These are phyloP conservation scores for Candida ortonii DNA, from an alignment of 805 yeast species.

Conservation along the genomic window DNA sequence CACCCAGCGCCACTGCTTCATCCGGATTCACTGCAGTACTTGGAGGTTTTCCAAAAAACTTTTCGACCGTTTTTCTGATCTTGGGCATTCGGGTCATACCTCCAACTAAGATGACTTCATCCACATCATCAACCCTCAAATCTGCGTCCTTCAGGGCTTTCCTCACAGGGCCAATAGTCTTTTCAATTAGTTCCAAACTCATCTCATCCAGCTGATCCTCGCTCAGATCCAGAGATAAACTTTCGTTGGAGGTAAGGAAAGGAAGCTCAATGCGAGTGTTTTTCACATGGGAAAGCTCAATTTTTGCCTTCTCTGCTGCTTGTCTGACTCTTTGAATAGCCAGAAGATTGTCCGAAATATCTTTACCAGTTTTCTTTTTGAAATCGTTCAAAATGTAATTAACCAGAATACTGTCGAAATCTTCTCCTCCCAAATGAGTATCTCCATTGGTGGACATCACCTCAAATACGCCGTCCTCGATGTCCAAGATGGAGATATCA, in stretches of 20 bases:
- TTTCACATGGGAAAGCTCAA: conserved; percentile 73
- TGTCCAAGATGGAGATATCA: conserved; percentile 92
- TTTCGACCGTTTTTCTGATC: conserved; percentile 72
- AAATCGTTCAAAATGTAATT: conserved; percentile 76
- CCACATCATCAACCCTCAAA: conserved; percentile 58
- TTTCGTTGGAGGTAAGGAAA: conserved; percentile 57
- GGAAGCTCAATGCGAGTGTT: conserved; percentile 77
- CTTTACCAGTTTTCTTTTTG: conserved; percentile 65
- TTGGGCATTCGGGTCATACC: conserved; percentile 94
- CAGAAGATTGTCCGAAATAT: conserved; percentile 62
- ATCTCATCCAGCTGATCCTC: conserved; percentile 51
- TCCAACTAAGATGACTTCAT: conserved; percentile 83
- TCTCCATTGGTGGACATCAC: conserved; percentile 95
- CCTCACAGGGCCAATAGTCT: conserved; percentile 72
- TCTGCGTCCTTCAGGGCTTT: conserved; percentile 82
- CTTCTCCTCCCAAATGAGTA: conserved; percentile 90
- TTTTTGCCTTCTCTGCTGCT: conserved; percentile 88
- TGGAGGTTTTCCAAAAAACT: conserved; percentile 78
- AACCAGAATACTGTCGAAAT: conserved; percentile 79
- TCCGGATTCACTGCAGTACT: conserved; percentile 93
- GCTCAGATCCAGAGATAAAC: conserved; percentile 43
- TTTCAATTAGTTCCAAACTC: conserved; percentile 58
- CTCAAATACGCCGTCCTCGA: conserved; percentile 95
- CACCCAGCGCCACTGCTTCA: conserved; percentile 94
- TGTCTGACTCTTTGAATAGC: conserved; percentile 85